These are phyloP conservation scores for Didymella pinodella DNA, from an alignment of 2,329 filamentous ascomycete genomes.

Conservation along the genomic window DNA sequence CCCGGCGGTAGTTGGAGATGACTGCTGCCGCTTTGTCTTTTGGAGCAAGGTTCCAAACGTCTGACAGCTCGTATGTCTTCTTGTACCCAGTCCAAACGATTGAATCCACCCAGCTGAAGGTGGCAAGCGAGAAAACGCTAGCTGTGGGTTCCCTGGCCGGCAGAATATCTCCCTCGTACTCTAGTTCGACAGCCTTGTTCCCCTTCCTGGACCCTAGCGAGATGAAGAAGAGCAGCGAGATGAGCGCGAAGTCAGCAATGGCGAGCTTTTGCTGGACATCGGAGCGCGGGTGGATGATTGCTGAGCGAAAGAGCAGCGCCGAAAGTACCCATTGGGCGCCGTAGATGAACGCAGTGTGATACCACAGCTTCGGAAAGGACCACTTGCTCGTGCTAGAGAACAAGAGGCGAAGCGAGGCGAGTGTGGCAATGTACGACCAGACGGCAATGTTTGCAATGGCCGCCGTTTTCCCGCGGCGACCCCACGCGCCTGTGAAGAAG, in stretches of 20 bases:
- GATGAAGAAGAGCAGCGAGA: conserved; percentile 76
- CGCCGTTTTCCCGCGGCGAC: conserved; percentile 64
- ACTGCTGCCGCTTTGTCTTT: conserved; percentile 87
- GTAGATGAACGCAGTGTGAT: conserved; percentile 89
- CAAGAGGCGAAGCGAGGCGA: conserved; percentile 76
- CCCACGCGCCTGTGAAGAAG: conserved; percentile 68
- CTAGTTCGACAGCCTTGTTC: conserved; percentile 85
- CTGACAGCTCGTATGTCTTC: conserved; percentile 79
- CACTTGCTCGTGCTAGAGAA: conserved; percentile 66
- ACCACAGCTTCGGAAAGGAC: conserved; percentile 82
- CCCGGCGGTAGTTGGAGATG: conserved; percentile 81
- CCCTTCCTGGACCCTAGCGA: conserved; percentile 86
- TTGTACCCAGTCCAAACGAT: conserved; percentile 91
- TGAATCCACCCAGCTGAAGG: conserved; percentile 89
- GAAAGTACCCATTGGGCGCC: conserved; percentile 80
- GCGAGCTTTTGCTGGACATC: conserved; percentile 68
- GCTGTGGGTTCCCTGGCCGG: conserved; percentile 87
- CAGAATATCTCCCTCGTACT: conserved; percentile 87
- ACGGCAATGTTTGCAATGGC: conserved; percentile 72
- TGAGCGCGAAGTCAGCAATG: conserved; percentile 77
- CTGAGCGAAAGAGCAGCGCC: conserved; percentile 82
- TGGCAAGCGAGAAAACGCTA: conserved; percentile 85
- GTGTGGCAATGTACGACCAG: conserved; percentile 81
- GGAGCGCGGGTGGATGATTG: conserved; percentile 77
- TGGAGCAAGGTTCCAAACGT: conserved; percentile 91